Base-by-base conservation (phyloP, 768 basidiomycete genomes). In the Lanmaoa pseudosensibilis region DNA sequence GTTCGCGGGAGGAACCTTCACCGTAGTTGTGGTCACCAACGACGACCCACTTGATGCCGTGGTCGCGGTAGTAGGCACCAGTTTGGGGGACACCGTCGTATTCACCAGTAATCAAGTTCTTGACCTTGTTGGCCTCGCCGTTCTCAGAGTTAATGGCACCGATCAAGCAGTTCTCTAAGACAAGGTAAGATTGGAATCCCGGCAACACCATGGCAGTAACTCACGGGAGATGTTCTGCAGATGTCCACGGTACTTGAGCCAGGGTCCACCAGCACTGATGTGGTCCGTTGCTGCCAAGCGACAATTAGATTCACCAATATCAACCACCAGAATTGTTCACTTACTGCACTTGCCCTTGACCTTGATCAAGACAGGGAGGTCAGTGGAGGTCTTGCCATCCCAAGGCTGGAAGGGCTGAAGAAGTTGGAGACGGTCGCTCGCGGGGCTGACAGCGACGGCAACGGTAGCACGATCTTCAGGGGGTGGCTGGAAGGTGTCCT, bases 171-270 rank as follows among this genome's bases (percentile, higher is more conserved):
- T 98, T 98, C 75, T 98, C 89, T 92, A 66, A 2, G 30, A 52
- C 2, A 1, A 47, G 46, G 10, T 61, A 37, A 62, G 52, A 47
- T 58, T 33, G 15, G 0, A n/a, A 60, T 54, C n/a, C 50, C 12
- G 27, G 25, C 32, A 38, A 6, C 12, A 38, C 13, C 34, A 23
- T 46, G 0, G 37, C 10, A 46, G 19, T 15, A 3, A 81, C 86
- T 59, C 59, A 90, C 90, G 92, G 33, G 95, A 97, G 72, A 97
- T 98, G 82, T 98, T 98, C 74, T 97, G 83, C 69, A 98, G 87
- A 76, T 98, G 96, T 60, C 96, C 96, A 80, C 96, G 93, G 82
- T 95, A 98, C 79, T 98, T 98, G 79, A 98, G 85, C 96, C 96
- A 98, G 44, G 96, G 96, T 57, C 96, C 96, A 80, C 95, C 96